phyloP scores from a whole-genome alignment of 2,329 filamentous ascomycete species.

The Ophiocordyceps camponoti-floridani region DNA sequence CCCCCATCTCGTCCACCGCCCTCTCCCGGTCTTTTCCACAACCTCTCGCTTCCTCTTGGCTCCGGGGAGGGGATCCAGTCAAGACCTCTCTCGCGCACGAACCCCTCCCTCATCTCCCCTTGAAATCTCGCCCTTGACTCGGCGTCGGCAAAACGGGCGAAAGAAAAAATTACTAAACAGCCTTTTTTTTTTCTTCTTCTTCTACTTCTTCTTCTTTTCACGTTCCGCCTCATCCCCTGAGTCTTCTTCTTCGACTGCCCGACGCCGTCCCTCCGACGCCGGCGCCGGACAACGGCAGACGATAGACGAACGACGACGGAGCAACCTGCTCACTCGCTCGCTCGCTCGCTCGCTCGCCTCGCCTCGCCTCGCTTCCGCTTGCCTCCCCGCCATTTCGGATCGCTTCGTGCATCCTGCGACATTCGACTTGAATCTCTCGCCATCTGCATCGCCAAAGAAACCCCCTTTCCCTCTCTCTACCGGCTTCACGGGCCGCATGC shows the following conservation, averaged over 20 bases:
- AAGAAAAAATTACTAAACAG: background rate
- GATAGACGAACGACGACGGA: background rate
- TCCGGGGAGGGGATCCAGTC: background rate
- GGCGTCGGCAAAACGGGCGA: background rate
- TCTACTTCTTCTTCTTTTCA: background rate
- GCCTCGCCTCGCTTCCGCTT: background rate
- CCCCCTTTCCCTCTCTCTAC: background rate
- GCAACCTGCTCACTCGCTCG: background rate
- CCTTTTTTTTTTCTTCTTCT: background rate
- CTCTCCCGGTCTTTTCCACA: background rate
- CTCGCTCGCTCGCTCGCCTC: slow-evolving; percentile 1
- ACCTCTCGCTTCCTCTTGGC: no score
- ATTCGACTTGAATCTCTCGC: background rate
- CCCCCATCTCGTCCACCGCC: background rate
- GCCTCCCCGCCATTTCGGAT: background rate
- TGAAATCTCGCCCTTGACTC: background rate
- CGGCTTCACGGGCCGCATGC: background rate
- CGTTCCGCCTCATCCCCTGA: no score
- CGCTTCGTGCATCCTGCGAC: background rate
- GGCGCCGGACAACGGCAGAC: background rate
- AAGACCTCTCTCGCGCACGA: background rate
- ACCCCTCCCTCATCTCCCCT: background rate
- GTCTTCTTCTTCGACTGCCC: background rate
- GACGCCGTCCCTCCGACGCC: background rate
- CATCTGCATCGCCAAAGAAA: background rate